These are phyloP conservation scores for Pythium plurisporium DNA, from an alignment of 352 stramenopile species.

Conservation along the genomic window DNA sequence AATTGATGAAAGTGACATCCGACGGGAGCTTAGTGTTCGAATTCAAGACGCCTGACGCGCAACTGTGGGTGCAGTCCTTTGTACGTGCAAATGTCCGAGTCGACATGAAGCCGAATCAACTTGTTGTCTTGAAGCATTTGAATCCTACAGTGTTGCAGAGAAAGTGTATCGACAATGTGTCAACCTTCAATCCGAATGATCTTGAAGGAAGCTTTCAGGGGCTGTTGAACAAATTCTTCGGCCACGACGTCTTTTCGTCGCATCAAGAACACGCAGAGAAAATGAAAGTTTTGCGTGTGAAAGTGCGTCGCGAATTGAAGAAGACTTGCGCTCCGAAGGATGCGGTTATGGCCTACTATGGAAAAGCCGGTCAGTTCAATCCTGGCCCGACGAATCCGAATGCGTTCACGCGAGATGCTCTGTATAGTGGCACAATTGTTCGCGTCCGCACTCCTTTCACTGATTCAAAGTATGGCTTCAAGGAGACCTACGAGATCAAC, in stretches of 20 bases:
- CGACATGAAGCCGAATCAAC: conserved; percentile 43
- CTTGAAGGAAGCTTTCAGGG: conserved; percentile 71
- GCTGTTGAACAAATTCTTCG: conserved; percentile 59
- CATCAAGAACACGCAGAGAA: conserved; percentile 40
- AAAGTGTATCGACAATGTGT: conserved; percentile 58
- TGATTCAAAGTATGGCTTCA: conserved; percentile 41
- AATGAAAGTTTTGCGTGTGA: conserved; percentile 32
- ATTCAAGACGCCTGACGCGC: conserved; percentile 46
- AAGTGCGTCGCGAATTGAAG: conserved; percentile 55
- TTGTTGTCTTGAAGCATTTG: conserved; percentile 52
- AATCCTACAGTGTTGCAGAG: conserved; percentile 49
- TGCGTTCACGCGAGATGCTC: conserved; percentile 38
- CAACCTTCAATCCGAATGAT: conserved; percentile 52
- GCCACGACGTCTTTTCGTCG: conserved; percentile 34
- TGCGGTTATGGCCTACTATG: conserved; percentile 61
- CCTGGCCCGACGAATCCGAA: conserved; percentile 36
- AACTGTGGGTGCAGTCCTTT: conserved; percentile 56
- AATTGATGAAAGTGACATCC: conserved; percentile 31
- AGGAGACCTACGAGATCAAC: conserved; percentile 34
- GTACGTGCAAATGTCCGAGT: conserved; percentile 41
- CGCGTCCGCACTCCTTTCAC: conserved; percentile 54
- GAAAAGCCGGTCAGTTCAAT: conserved; percentile 40
- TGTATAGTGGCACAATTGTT: conserved; percentile 51
- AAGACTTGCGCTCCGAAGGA: conserved; percentile 38
- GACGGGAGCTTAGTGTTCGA: conserved; percentile 41